These are phyloP conservation scores for Nicotiana paniculata DNA, from an alignment of 257 asterid species.

Conservation along the genomic window DNA sequence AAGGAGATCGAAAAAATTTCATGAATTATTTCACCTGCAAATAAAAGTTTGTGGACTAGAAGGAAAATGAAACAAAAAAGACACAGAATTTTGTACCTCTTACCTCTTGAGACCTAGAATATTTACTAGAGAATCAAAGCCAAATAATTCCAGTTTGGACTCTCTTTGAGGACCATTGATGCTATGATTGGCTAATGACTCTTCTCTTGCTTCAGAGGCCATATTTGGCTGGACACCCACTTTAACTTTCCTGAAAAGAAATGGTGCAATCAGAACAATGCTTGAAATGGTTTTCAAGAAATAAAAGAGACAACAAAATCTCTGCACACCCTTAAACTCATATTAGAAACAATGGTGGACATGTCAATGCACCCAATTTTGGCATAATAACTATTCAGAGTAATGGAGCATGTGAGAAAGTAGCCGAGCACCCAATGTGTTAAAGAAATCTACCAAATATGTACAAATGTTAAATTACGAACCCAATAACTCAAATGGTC, in stretches of 20 bases:
- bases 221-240: constrained; percentile 27
- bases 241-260: constrained; percentile 49
- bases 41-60: neutral
- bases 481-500: neutral
- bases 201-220: constrained; percentile 51
- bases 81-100: constrained; percentile 11
- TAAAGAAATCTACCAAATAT: neutral
- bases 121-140: constrained; percentile 93
- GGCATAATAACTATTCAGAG: neutral
- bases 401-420: neutral
- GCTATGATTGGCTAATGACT: constrained; percentile 39
- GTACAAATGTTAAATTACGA: neutral
- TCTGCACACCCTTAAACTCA: neutral
- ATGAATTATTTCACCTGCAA: neutral
- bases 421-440: neutral
- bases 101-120: constrained; percentile 97
- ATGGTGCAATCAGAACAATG: neutral
- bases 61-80: constrained; percentile 3
- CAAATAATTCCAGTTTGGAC: constrained; percentile 93
- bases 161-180: constrained; percentile 56
- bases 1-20: neutral
- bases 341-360: neutral
- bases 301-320: constrained; percentile 1
- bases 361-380: neutral
- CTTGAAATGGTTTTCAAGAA: neutral